Conservation (phyloP, 345 rosid genomes). For the Gossypium rotundifolium region DNA sequence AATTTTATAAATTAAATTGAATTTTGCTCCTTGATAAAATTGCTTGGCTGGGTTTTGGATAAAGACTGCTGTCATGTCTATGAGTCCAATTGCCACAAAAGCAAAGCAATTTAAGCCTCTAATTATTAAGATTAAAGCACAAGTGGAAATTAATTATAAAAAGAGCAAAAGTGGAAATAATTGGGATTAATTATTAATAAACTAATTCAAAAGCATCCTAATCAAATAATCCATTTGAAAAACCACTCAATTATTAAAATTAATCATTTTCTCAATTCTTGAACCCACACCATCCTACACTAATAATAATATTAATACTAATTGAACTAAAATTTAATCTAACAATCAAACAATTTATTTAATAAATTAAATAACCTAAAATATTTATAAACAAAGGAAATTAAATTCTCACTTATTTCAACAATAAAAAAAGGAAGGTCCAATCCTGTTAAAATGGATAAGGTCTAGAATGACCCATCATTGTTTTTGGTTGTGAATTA, state of each 20-base stretch:
- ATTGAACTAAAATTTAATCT: too few relatives aligned
- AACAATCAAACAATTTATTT: too few relatives aligned
- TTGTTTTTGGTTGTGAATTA: background rate
- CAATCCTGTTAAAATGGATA: background rate
- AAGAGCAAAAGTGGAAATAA: background rate
- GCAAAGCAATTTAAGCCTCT: background rate
- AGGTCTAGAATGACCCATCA: background rate
- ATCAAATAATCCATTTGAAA: too few relatives aligned
- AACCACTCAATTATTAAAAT: too few relatives aligned
- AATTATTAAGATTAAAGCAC: background rate
- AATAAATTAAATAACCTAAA: too few relatives aligned
- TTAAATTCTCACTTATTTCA: too few relatives aligned
- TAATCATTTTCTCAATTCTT: too few relatives aligned
- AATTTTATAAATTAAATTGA: too few relatives aligned
- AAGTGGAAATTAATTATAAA: too few relatives aligned
- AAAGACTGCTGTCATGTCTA: background rate
- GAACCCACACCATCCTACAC: rapidly evolving
- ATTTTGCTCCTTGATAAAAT: background rate
- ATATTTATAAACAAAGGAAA: too few relatives aligned
- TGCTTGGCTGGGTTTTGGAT: background rate
- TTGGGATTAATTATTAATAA: background rate
- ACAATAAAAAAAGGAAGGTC: too few relatives aligned
- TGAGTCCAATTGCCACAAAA: background rate
- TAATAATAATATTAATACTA: rapidly evolving
- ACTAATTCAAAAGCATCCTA: background rate